Percentiles rank a stretch among this genome's conserved stretches.
Conservation (phyloP, 495 filamentous ascomycete species). For the Viridothelium virens region DNA sequence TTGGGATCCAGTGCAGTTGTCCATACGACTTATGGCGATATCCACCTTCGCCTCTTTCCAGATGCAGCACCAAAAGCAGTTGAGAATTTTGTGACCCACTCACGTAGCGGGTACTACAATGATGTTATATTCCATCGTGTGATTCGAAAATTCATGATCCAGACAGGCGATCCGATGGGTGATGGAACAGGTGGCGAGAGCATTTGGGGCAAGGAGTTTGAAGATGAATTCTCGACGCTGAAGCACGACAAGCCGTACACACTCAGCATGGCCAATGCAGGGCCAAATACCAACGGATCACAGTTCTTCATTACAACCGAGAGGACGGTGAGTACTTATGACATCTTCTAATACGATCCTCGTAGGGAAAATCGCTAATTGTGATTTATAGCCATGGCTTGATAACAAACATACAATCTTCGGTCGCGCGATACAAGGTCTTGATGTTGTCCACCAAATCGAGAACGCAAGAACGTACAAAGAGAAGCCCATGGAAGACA, state of each 20-base stretch:
- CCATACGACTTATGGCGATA: constrained; percentile 91
- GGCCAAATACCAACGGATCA: constrained; percentile 60
- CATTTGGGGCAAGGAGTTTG: constrained; percentile 95
- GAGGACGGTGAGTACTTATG: constrained; percentile 54
- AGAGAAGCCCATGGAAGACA: constrained; percentile 93
- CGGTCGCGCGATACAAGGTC: constrained; percentile 75
- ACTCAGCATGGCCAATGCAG: constrained; percentile 94
- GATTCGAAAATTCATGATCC: constrained; percentile 98
- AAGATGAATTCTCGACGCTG: constrained; percentile 85
- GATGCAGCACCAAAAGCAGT: constrained; percentile 88
- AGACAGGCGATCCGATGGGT: constrained; percentile 83
- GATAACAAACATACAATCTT: constrained; percentile 97
- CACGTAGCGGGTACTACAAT: constrained; percentile 87
- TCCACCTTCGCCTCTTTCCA: constrained; percentile 88
- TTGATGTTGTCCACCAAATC: constrained; percentile 95
- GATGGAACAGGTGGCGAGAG: constrained; percentile 94
- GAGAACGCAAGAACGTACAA: constrained; percentile 88
- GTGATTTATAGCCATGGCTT: constrained; percentile 61
- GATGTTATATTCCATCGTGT: constrained; percentile 95
- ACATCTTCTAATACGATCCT: neutral
- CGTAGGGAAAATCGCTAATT: neutral
- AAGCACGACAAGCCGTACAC: constrained; percentile 96
- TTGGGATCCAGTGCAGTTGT: constrained; percentile 68
- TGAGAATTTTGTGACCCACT: constrained; percentile 97
- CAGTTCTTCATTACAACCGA: constrained; percentile 99